These are phyloP conservation scores for Clarireedia monteithiana DNA, from an alignment of 2,329 filamentous ascomycete species.

Conservation along the genomic window DNA sequence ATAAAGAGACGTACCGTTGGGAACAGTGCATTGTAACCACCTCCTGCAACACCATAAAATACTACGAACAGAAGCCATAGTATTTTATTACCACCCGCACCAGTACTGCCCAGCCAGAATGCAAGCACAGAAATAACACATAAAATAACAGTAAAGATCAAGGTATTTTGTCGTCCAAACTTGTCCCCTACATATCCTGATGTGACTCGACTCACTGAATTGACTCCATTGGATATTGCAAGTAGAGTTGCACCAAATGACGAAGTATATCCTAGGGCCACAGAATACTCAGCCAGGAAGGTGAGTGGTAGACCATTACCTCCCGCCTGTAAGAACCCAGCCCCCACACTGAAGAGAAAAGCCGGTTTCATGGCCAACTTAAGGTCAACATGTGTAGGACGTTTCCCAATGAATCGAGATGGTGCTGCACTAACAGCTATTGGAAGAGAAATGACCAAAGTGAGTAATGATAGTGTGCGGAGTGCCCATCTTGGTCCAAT, in stretches of 20 bases:
- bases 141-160: conserved; percentile 35
- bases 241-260: conserved; percentile 36
- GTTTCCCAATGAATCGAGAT: conserved; percentile 32
- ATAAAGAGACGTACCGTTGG: conserved; percentile 28
- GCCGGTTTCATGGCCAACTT: conserved; percentile 32
- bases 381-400: conserved; percentile 33
- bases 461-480: conserved; percentile 32
- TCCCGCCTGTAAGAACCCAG: conserved; percentile 35
- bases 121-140: conserved; percentile 32
- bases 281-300: conserved; percentile 41
- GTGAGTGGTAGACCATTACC: conserved; percentile 39
- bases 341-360: conserved; percentile 36
- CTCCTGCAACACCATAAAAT: conserved; percentile 36
- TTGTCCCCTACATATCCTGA: conserved; percentile 39
- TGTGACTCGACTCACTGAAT: conserved; percentile 36
- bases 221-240: conserved; percentile 38
- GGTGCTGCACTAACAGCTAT: conserved; percentile 34
- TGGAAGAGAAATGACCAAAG: conserved; percentile 32
- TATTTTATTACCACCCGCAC: conserved; percentile 22
- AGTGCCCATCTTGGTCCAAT: conserved; percentile 39
- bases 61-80: conserved; percentile 37
- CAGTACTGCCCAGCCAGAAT: conserved; percentile 31
- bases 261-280: conserved; percentile 35
- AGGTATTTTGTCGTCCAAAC: conserved; percentile 39
- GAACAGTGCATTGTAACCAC: conserved; percentile 39